Evolutionary conservation across 345 rosid species (phyloP), one percentile per base, ranked within the genome.

Genomic region (Boechera retrofracta): DNA sequence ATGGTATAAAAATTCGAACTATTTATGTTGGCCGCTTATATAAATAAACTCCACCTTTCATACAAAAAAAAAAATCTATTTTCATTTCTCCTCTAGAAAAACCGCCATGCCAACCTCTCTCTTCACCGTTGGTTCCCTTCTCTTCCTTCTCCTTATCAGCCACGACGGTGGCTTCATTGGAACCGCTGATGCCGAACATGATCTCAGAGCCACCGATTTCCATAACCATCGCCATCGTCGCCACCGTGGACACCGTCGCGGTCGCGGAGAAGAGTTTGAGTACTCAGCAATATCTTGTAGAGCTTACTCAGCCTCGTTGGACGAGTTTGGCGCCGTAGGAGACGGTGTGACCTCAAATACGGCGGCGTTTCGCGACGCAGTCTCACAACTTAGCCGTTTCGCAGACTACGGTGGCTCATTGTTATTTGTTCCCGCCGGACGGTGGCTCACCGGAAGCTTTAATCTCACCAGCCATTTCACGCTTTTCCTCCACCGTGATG

Each of bases 401-500:
- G 76, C 82, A 39, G 59, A 86, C 11, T 65, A 76, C 12, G 98
- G 98, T 0, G 98, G 97, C 16, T 83, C 95, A 2, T 81, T 86
- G 73, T 93, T 94, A 13, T 71, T 87, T 44, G 89, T 94, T 45
- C 98, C 98, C 13, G 83, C 97, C 0, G 98, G 98, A 12, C 90
- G 81, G 68, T 94, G 97, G 97, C 73, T 94, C 66, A 92, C 97
- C 47, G 95, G 95, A 11, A 88, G 88, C 77, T 94, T 94, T 79
- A 90, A 91, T 52, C 91, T 94, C 74, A 91, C 94, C 53, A 91
- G 94, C 73, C 88, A 94, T 82, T 94, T 94, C 84, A 94, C 98
- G 52, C 84, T 92, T 71, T 89, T 77, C 68, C 88, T 94, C 47
- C 87, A 86, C 51, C 88, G 84, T 71, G 95, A 88, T 38, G 97